phyloP scores from a whole-genome alignment of 306 rosid genomes.

The Gillenia trifoliata region DNA sequence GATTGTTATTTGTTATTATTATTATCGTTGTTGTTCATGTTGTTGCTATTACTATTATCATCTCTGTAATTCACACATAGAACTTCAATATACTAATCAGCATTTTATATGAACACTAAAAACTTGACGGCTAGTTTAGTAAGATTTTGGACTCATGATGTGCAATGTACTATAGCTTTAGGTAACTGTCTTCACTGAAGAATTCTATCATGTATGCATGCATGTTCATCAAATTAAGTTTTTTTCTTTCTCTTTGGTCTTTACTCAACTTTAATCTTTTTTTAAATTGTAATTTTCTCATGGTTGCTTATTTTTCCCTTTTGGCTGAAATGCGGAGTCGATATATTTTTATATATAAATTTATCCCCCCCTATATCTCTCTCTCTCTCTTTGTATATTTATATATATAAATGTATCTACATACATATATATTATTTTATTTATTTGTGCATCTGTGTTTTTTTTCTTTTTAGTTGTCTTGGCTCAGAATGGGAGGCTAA shows the following conservation, averaged over 20 bases:
- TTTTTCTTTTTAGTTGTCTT: constrained; percentile 40
- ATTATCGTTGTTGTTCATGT: not conserved
- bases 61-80: not conserved
- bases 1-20: not conserved
- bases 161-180: not conserved
- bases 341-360: not conserved
- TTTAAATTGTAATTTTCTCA: not conserved
- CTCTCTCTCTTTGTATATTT: not conserved
- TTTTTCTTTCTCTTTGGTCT: not conserved
- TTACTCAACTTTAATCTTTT: not conserved
- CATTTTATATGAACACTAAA: not conserved
- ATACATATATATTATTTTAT: not conserved
- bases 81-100: not conserved
- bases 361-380: not conserved
- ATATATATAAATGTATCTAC: not conserved
- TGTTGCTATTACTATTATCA: no score
- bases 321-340: not conserved
- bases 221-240: not conserved
- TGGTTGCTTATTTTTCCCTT: not conserved
- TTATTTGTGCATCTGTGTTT: not conserved
- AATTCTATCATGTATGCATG: not conserved
- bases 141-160: not conserved
- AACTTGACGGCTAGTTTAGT: not conserved
- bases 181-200: not conserved
- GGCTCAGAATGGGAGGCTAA: constrained; percentile 78